Evolutionary conservation across 495 filamentous ascomycete genomes (phyloP), one percentile per base, ranked within the genome.

Genomic region (Jackrogersella multiformis): DNA sequence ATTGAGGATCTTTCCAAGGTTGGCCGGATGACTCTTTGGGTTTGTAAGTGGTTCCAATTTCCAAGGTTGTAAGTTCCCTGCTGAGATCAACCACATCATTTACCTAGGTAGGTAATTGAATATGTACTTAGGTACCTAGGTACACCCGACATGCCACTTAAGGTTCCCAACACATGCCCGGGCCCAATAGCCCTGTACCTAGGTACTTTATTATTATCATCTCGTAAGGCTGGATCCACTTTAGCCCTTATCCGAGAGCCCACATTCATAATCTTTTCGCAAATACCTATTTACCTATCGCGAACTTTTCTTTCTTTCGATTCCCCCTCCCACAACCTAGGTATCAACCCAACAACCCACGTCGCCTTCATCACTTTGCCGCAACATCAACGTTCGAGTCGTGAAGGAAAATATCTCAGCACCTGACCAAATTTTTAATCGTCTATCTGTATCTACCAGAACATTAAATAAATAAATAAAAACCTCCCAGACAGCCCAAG

Each of bases 311-410:
- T 0, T 6, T 53, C 64, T 69, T 64, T 56, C 18, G 0, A 12
- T 53, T 52, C 21, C 28, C 34, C 46, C 16, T 36, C 20, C 16
- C 9, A 32, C 49, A 36, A 51, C n/a, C 53, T 56, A 71, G n/a
- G n/a, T n/a, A 59, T 2, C 20, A 46, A 64, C 12, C 39, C 42
- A 59, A 38, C 64, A 59, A 46, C 56, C 18, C n/a, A 64, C 42
- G 66, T 77, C 59, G 56, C 85, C 89, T 87, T 87, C 88, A 91
- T 91, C 89, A 92, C 90, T 81, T 92, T 92, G 89, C 89, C 87
- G 90, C 85, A 87, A 88, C 84, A 69, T 80, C 6, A 49, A 64
- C 76, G 80, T 85, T 85, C 87, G 86, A 89, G 88, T 90, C 87
- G 78, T 89, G 87, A 88, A 83, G 86, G 79, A 51, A 60, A 61